Base-by-base conservation (phyloP, 2,329 filamentous ascomycete genomes). In the Fusarium sp. region DNA sequence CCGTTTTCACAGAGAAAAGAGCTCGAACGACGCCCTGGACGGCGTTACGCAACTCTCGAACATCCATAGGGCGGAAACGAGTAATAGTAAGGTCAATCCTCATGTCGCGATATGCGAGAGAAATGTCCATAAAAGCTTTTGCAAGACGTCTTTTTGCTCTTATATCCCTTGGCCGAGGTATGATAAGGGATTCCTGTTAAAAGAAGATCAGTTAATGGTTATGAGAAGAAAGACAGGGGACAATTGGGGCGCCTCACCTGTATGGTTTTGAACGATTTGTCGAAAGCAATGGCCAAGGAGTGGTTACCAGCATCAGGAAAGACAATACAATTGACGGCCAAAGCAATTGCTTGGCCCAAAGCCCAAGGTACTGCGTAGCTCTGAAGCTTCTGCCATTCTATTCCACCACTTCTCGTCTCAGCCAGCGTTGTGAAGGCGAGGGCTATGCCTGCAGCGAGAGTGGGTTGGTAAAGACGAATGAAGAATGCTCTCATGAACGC, bases 271-370 rank as follows among this genome's bases (percentile, higher is more conserved):
- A 88, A 85, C 2, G 84, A 80, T 57, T 81, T 75, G 66, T 86
- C 82, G 41, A 87, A 74, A 9, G 82, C 76, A 7, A 80, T 78
- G 4, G 86, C 86, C 11, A 89, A 74, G 10, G 83, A 81, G 46
- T 85, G 81, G 13, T 87, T 82, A 7, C 87, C 87, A n/a, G 85
- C 83, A 73, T 88, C 86, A 4, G 87, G 87, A 63, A 83, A 83
- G 6, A 89, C 69, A 12, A 80, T 53, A 41, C 82, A 75, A 69
- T 85, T 87, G 25, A 87, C 78, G 18, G 82, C 53, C 34, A 89
- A 76, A 50, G 83, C 82, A 54, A 89, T 81, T 3, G 80, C 85
- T 72, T 89, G 86, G 0, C 87, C 87, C 10, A 87, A 63, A 3
- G 85, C 74, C 86, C 86, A 89, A 3, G 87, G 85, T 32, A 89